A percentile compares a stretch with the other conserved stretches of the same genome.
These are phyloP conservation scores for Eucalyptus microcorys DNA, from an alignment of 345 rosid genomes.

Conservation along the genomic window DNA sequence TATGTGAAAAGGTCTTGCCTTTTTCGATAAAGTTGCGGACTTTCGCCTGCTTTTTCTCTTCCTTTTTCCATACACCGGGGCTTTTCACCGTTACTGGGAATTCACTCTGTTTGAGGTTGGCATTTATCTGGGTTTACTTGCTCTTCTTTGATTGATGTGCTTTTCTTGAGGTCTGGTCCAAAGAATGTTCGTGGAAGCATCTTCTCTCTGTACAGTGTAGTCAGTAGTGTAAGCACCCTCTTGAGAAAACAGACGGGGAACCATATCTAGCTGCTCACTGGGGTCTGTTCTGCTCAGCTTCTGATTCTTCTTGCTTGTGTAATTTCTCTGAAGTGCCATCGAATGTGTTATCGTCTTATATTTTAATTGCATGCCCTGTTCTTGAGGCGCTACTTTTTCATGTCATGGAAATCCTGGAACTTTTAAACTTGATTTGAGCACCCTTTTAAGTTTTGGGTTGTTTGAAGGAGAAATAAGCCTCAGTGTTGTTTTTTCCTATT, in stretches of 20 bases:
- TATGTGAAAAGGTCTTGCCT: background rate
- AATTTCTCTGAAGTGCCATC: background rate
- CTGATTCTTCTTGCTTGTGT: background rate
- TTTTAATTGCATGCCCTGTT: background rate
- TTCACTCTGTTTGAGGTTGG: background rate
- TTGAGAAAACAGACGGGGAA: background rate
- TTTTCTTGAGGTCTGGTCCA: background rate
- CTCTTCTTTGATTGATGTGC: background rate
- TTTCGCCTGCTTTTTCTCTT: background rate
- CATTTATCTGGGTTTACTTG: background rate
- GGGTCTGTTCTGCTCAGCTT: background rate
- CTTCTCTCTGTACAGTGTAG: background rate
- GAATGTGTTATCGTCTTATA: background rate
- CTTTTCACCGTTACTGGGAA: background rate
- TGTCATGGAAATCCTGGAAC: background rate
- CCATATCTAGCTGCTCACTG: background rate
- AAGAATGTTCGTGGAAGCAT: background rate
- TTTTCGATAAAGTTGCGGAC: background rate
- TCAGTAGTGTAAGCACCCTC: background rate
- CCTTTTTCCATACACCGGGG: background rate
- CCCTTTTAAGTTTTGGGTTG: background rate
- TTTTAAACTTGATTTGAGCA: background rate
- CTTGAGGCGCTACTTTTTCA: background rate
- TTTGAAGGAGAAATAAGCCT: background rate
- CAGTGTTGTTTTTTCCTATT: background rate